phyloP scores from a whole-genome alignment of 2,329 filamentous ascomycete species.

The Fusarium pseudocircinatum region DNA sequence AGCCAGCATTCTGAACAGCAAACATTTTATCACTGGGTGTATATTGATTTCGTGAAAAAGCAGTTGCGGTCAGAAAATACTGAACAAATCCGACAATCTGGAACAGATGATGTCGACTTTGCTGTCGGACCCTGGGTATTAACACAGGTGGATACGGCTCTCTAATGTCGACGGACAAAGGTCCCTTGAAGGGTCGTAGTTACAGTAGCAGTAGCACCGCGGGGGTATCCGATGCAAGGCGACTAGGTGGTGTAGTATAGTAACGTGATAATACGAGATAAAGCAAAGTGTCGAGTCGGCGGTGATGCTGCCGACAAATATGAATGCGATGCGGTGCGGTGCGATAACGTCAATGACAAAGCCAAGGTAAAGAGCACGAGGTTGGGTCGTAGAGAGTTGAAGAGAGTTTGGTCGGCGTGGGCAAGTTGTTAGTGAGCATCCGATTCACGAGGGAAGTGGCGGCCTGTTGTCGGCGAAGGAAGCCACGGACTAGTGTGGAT shows the following conservation, averaged over 20 bases:
- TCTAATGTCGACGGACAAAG: constrained; percentile 15
- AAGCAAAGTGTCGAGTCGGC: background rate
- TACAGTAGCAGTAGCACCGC: constrained; percentile 12
- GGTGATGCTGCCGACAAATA: constrained; percentile 5
- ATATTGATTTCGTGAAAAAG: constrained; percentile 5
- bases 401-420: constrained; percentile 11
- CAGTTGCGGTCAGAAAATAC: constrained; percentile 5
- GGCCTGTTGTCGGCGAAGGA: constrained; percentile 33
- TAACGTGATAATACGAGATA: constrained; percentile 14
- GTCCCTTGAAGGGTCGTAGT: constrained; percentile 13
- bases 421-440: constrained; percentile 20
- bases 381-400: constrained; percentile 18
- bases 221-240: constrained; percentile 29
- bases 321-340: constrained; percentile 7
- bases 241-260: constrained; percentile 13
- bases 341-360: constrained; percentile 15
- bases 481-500: constrained; percentile 31
- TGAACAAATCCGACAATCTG: constrained; percentile 9
- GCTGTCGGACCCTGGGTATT: constrained; percentile 36
- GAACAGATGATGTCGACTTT: constrained; percentile 25
- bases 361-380: constrained; percentile 20
- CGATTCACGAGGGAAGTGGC: constrained; percentile 35
- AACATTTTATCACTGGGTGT: constrained; percentile 48
- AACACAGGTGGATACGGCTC: constrained; percentile 39
- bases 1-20: constrained; percentile 42